Evolutionary conservation across 106 monocot species (phyloP).

Genomic region (Vanilla planifolia): DNA sequence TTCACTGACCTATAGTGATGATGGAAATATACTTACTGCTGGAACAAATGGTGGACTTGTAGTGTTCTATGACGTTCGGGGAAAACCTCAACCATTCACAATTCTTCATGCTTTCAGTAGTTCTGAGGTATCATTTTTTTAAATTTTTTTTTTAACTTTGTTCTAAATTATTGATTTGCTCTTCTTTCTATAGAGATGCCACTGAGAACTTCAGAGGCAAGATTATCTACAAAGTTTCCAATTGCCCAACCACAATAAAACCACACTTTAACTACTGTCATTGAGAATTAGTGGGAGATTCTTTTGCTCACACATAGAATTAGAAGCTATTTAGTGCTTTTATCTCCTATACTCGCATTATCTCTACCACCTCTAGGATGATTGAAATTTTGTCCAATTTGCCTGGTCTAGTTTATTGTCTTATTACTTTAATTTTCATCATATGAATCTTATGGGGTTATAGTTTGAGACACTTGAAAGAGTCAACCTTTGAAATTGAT

Average conservation of each 20-base stretch:
- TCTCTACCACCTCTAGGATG: too few species aligned
- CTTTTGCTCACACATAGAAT: too few species aligned
- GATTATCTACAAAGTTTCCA: background rate
- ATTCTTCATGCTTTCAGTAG: slow-evolving; percentile 77
- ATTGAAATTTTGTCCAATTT: too few species aligned
- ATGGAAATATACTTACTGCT: slow-evolving; percentile 74
- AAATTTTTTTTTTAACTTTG: background rate
- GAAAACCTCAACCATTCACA: slow-evolving; percentile 82
- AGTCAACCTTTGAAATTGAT: too few species aligned
- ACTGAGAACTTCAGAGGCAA: background rate
- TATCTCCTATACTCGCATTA: too few species aligned
- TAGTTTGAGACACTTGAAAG: too few species aligned
- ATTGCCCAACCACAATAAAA: background rate
- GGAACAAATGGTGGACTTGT: slow-evolving; percentile 87
- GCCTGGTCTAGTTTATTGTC: too few species aligned
- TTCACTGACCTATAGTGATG: slow-evolving; percentile 79
- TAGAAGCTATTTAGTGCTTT: too few species aligned
- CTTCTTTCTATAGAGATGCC: background rate
- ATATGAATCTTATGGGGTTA: too few species aligned
- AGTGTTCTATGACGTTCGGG: slow-evolving; percentile 89
- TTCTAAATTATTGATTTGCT: slow-evolving; percentile 1
- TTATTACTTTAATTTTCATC: too few species aligned
- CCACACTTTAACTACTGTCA: background rate
- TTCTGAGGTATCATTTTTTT: slow-evolving; percentile 58
- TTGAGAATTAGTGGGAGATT: background rate